Percentiles rank a stretch among this genome's conserved stretches.
These are phyloP conservation scores for Neohortaea acidophila DNA, from an alignment of 495 filamentous ascomycete species.

Conservation along the genomic window DNA sequence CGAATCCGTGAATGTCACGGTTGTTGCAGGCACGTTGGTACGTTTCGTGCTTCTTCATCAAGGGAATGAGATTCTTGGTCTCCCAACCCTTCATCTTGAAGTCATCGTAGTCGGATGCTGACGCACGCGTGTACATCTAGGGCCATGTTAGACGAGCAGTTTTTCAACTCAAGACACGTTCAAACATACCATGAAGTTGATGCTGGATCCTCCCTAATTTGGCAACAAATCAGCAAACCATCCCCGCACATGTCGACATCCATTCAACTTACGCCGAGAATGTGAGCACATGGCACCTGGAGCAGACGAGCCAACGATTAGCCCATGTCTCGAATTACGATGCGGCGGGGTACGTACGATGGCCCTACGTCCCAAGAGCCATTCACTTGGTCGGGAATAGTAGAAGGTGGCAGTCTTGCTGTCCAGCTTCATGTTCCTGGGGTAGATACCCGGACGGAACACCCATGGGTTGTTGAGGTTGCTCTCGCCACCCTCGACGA, in stretches of 20 bases:
- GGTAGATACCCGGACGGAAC: conserved; percentile 63
- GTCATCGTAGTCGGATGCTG: conserved; percentile 69
- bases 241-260: no score
- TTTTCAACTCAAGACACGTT: background rate
- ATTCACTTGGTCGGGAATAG: conserved; percentile 58
- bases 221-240: no score
- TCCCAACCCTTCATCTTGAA: conserved; percentile 67
- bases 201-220: conserved; percentile 20
- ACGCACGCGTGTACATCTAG: conserved; percentile 79
- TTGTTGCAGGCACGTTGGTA: conserved; percentile 68
- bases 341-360: no score
- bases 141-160: background rate
- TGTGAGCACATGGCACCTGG: conserved; percentile 65
- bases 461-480: conserved; percentile 80
- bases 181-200: conserved; percentile 59
- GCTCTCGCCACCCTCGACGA: conserved; percentile 65
- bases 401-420: conserved; percentile 81
- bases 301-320: no score
- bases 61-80: conserved; percentile 59
- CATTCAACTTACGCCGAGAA: no score
- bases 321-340: no score
- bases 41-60: conserved; percentile 73
- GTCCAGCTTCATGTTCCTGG: conserved; percentile 67
- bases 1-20: conserved; percentile 56
- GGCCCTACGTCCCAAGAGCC: conserved; percentile 52